Percentiles rank a stretch among this genome's conserved stretches.
Evolutionary conservation across 2,329 filamentous ascomycete genomes (phyloP).

Genomic region (Cadophora sp.): DNA sequence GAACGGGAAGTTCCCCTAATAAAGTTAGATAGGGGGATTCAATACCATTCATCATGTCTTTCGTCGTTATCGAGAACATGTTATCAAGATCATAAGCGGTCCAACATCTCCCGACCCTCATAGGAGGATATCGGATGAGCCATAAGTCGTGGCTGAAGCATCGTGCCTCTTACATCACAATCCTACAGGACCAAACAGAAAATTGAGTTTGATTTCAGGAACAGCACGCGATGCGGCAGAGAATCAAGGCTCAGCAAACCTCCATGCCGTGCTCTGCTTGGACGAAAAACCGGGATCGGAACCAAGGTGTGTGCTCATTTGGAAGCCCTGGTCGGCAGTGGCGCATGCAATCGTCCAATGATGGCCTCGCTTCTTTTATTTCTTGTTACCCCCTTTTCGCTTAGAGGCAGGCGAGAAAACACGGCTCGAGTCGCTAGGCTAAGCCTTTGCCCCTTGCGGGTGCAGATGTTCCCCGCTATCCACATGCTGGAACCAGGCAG

Average conservation of each 20-base stretch:
- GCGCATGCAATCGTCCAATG: background rate
- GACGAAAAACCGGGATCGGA: background rate
- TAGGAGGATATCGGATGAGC: too few relatives aligned
- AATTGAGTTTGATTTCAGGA: background rate
- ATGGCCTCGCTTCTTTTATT: background rate
- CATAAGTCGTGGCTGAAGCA: background rate
- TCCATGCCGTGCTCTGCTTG: background rate
- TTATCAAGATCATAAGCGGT: background rate
- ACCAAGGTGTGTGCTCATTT: background rate
- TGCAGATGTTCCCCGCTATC: conserved; percentile 9
- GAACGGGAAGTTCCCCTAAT: background rate
- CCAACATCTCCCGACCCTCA: background rate
- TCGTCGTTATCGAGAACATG: too few relatives aligned
- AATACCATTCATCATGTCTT: background rate
- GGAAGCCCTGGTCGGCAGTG: background rate
- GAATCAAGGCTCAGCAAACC: background rate
- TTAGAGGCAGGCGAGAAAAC: background rate
- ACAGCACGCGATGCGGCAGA: background rate
- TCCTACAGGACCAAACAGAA: background rate
- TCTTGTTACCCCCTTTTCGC: conserved; percentile 6
- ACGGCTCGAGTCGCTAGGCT: background rate
- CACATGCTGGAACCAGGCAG: background rate
- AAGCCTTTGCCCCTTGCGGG: conserved; percentile 5
- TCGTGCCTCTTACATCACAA: background rate
- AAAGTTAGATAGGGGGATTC: background rate